Percentiles rank a stretch among this genome's conserved stretches.
These are phyloP conservation scores for Phytophthora foliorum DNA, from an alignment of 352 stramenopile genomes.

Conservation along the genomic window DNA sequence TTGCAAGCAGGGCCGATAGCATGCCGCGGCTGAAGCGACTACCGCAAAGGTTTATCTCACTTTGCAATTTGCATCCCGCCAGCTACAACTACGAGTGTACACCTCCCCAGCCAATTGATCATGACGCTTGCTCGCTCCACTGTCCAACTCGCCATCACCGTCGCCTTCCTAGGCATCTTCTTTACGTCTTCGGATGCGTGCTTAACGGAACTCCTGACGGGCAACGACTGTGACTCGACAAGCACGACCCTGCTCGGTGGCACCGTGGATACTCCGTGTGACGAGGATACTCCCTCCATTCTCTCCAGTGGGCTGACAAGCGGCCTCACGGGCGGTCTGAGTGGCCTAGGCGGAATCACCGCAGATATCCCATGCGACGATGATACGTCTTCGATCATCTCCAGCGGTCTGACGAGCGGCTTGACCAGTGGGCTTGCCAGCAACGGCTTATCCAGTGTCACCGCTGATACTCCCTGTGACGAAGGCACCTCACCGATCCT, in stretches of 20 bases:
- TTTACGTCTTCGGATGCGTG: slow-evolving; percentile 24
- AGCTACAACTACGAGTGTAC: slow-evolving; percentile 19
- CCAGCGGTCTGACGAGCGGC: slow-evolving; percentile 8
- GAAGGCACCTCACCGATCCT: background rate
- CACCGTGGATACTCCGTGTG: slow-evolving; percentile 21
- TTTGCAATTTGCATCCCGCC: slow-evolving; percentile 28
- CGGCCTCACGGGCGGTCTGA: slow-evolving; percentile 10
- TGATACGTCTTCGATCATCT: slow-evolving; percentile 5
- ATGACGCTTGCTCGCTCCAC: slow-evolving; percentile 27
- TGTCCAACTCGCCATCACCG: slow-evolving; percentile 26
- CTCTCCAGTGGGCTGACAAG: slow-evolving; percentile 16
- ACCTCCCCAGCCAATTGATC: background rate
- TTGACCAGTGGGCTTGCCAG: slow-evolving; percentile 4
- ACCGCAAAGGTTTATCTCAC: slow-evolving; percentile 7
- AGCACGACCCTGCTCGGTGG: slow-evolving; percentile 20
- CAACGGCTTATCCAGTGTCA: slow-evolving; percentile 4
- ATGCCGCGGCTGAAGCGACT: background rate
- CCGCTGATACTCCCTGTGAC: background rate
- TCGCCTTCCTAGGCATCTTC: slow-evolving; percentile 8
- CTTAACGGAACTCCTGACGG: slow-evolving; percentile 25
- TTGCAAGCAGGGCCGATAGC: background rate
- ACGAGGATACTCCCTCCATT: slow-evolving; percentile 18
- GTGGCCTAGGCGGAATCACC: slow-evolving; percentile 4
- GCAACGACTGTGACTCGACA: slow-evolving; percentile 27
- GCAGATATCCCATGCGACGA: slow-evolving; percentile 16